Conservation (phyloP, 2,329 filamentous ascomycete genomes). For the Xylariales sp. region DNA sequence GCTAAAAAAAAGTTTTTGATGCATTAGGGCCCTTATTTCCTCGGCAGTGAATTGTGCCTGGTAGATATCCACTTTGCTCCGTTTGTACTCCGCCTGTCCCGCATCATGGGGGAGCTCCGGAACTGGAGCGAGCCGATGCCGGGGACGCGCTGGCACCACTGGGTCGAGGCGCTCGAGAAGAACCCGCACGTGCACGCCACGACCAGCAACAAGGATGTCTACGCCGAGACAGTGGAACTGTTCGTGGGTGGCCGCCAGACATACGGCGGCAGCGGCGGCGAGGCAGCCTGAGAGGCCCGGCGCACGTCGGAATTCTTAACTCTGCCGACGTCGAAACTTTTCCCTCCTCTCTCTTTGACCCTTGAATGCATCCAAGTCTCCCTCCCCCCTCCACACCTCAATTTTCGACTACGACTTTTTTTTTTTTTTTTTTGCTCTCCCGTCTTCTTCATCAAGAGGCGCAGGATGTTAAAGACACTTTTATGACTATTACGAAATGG, state of each 20-base stretch:
- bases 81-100: slow-evolving; percentile 66
- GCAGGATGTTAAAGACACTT: too few species aligned
- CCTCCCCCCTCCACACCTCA: too few species aligned
- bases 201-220: slow-evolving; percentile 55
- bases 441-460: too few species aligned
- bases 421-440: too few species aligned
- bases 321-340: too few species aligned
- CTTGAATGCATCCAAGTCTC: too few species aligned
- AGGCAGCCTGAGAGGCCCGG: too few species aligned
- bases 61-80: slow-evolving; percentile 75
- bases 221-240: slow-evolving; percentile 55
- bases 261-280: too few species aligned
- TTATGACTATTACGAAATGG: too few species aligned
- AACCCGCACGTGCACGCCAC: slow-evolving; percentile 62
- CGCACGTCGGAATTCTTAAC: too few species aligned
- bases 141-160: slow-evolving; percentile 61
- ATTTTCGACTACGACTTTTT: too few species aligned
- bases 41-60: slow-evolving; percentile 45
- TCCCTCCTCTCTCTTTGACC: too few species aligned
- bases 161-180: slow-evolving; percentile 65
- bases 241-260: slow-evolving; percentile 14
- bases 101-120: slow-evolving; percentile 60
- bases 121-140: slow-evolving; percentile 62
- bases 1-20: slow-evolving; percentile 2
- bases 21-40: slow-evolving; percentile 65